Base-by-base conservation (phyloP, 345 rosid genomes). In the Salix viminalis region DNA sequence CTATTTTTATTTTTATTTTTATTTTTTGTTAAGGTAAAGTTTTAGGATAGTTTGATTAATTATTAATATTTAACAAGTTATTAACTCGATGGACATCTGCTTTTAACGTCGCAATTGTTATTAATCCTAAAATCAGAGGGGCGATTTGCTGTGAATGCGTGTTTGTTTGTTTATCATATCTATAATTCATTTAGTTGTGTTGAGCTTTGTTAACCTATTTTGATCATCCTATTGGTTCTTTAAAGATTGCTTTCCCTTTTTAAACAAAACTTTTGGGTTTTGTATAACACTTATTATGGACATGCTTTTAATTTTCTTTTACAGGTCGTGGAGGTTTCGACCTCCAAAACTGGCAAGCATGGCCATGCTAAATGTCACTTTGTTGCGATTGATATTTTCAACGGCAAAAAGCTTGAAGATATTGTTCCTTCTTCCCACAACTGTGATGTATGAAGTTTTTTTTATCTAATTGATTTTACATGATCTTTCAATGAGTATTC, bases 321-420 rank as follows among this genome's bases (percentile, higher is more conserved):
- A 18, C 81, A 82, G 84, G 84, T 82, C 37, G 81, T 82, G 16
- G 84, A 82, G 56, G 81, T 82, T 30, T 82, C 84, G 1, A 82
- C 81, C 44, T 82, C 84, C 42, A 82, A 82, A 52, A 82, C 81
- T 41, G 84, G 84, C 52, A 82, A 82, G 84, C 84, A 82, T 18
- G 84, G 84, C 19, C 84, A 82, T 67, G 84, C 84, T 2, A 82
- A 82, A 32, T 82, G 84, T 58, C 84, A 82, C 76, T 82, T 82
- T 48, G 81, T 77, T 71, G 84, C 23, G 11, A 82, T 82, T 70
- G 84, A 82, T 58, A 78, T 82, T 70, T 82, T 82, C 76, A 82
- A 78, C 46, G 81, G 79, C 52, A 82, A 82, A 64, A 82, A 77
- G 65, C 81, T 82, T 12, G 84, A 82, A 28, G 84, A 82, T 78